Evolutionary conservation across 345 rosid species (phyloP).

Genomic region (Rhodamnia rubescens): DNA sequence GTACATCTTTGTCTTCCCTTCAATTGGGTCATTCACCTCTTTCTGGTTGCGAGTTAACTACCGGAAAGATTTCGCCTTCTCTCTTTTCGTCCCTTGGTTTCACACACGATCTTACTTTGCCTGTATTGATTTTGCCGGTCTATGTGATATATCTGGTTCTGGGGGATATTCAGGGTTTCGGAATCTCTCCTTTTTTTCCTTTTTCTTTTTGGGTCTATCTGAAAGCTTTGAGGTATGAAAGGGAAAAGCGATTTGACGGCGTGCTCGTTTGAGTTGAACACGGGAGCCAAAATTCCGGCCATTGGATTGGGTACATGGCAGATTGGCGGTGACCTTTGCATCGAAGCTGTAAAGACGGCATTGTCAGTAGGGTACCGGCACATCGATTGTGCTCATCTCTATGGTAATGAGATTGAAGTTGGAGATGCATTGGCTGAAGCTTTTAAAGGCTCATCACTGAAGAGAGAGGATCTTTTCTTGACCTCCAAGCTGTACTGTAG

Average conservation of each 20-base stretch:
- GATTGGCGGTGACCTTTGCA: conserved; percentile 49
- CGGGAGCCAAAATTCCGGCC: conserved; percentile 50
- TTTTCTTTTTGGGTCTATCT: background rate
- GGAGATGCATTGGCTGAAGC: conserved; percentile 48
- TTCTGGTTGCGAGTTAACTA: background rate
- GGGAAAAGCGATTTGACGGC: conserved; percentile 26
- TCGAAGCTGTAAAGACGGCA: conserved; percentile 44
- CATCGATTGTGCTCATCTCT: conserved; percentile 55
- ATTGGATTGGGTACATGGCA: conserved; percentile 65
- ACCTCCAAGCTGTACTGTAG: conserved; percentile 52
- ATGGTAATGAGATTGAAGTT: conserved; percentile 52
- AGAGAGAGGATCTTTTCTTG: conserved; percentile 46
- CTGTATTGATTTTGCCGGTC: background rate
- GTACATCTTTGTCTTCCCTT: background rate
- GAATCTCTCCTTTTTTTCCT: background rate
- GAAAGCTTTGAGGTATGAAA: conserved; percentile 20
- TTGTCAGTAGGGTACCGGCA: conserved; percentile 48
- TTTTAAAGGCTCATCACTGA: conserved; percentile 19
- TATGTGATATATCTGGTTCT: background rate
- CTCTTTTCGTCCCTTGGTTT: background rate
- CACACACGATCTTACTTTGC: background rate
- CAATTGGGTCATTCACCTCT: background rate
- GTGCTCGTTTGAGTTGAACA: conserved; percentile 34
- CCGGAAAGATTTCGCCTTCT: background rate
- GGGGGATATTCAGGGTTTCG: background rate